These are phyloP conservation scores for Monilinia polystroma DNA, from an alignment of 2,329 filamentous ascomycete genomes.

Conservation along the genomic window DNA sequence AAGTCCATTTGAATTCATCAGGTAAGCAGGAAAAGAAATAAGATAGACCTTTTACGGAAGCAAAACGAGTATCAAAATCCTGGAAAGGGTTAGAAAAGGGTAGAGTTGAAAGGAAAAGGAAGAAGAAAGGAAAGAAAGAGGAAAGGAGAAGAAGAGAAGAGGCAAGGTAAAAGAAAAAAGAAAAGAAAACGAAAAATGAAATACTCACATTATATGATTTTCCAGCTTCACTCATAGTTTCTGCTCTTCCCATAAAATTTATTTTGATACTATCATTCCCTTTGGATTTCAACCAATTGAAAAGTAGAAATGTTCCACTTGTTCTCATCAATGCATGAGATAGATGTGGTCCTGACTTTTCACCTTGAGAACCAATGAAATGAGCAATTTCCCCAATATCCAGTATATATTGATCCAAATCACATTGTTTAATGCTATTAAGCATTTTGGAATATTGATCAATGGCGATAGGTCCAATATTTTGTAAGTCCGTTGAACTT, in stretches of 20 bases:
- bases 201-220: slow-evolving; percentile 49
- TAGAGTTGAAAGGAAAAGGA: slow-evolving; percentile 1
- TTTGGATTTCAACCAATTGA: slow-evolving; percentile 11
- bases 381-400: slow-evolving; percentile 14
- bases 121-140: too few species aligned
- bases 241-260: slow-evolving; percentile 47
- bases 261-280: slow-evolving; percentile 24
- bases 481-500: slow-evolving; percentile 1
- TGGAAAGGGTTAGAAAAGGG: slow-evolving; percentile 37
- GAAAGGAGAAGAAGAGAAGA: too few species aligned
- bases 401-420: slow-evolving; percentile 17
- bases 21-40: slow-evolving; percentile 45
- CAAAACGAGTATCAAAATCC: slow-evolving; percentile 65
- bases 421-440: slow-evolving; percentile 8
- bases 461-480: background rate
- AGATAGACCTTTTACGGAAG: slow-evolving; percentile 57
- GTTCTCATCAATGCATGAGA: slow-evolving; percentile 51
- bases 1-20: background rate
- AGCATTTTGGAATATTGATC: slow-evolving; percentile 16
- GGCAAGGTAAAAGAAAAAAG: background rate
- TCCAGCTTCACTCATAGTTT: slow-evolving; percentile 50
- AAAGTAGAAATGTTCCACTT: slow-evolving; percentile 43
- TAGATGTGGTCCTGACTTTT: slow-evolving; percentile 39
- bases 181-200: background rate
- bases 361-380: slow-evolving; percentile 8